A percentile compares a stretch with the other conserved stretches of the same genome.
phyloP scores from a whole-genome alignment of 192 early-diverging fungal genomes.

The Backusella circina region DNA sequence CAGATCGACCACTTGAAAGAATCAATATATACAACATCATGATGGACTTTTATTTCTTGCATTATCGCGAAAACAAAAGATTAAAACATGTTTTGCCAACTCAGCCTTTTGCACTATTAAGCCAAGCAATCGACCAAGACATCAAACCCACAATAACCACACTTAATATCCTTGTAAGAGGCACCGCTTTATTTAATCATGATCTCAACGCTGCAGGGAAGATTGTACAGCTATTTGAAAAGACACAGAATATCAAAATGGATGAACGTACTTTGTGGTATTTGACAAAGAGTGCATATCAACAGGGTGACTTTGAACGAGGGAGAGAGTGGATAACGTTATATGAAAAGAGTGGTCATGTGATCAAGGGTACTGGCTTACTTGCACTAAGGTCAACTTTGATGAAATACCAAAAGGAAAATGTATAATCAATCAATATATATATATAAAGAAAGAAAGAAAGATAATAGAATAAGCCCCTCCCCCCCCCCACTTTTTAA shows the following conservation, averaged over 20 bases:
- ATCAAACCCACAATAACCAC: slow-evolving; percentile 5
- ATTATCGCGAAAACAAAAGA: slow-evolving; percentile 6
- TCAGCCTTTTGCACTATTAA: slow-evolving; percentile 11
- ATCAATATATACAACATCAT: slow-evolving; percentile 25
- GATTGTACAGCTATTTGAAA: slow-evolving; percentile 9
- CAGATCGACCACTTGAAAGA: background rate
- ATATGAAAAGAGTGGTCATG: background rate
- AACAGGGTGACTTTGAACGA: background rate
- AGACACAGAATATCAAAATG: background rate
- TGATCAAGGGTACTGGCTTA: slow-evolving; percentile 15
- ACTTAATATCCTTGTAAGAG: slow-evolving; percentile 28
- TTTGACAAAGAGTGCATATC: slow-evolving; percentile 10
- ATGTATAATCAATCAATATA: background rate
- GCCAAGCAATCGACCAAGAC: background rate
- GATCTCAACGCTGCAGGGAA: slow-evolving; percentile 19
- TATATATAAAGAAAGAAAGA: no score
- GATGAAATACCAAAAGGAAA: background rate
- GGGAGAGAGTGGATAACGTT: slow-evolving; percentile 8
- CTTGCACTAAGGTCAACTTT: slow-evolving; percentile 10
- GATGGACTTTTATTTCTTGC: slow-evolving; percentile 28
- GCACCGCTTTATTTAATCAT: slow-evolving; percentile 18
- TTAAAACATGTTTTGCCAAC: background rate
- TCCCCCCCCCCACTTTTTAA: background rate
- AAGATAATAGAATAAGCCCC: background rate
- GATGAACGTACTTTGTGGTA: slow-evolving; percentile 29